Percentiles rank a stretch among this genome's conserved stretches.
These are phyloP conservation scores for Acanthamoeba triangularis DNA, from an alignment of 208 protist species.

Conservation along the genomic window DNA sequence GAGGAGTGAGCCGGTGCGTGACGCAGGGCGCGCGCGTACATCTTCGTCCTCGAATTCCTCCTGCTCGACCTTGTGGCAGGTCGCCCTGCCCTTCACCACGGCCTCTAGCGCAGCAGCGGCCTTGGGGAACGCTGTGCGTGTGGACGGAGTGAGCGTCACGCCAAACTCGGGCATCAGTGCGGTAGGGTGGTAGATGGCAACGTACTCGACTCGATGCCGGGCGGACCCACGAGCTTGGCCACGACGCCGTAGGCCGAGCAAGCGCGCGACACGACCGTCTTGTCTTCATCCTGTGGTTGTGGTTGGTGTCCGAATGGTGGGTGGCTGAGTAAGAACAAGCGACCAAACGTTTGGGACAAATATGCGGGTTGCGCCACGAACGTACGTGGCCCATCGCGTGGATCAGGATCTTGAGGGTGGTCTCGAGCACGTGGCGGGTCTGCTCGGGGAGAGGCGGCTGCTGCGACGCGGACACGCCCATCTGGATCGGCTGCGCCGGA, in stretches of 20 bases:
- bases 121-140: conserved; percentile 2
- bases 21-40: no score
- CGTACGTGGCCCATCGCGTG: conserved; percentile 18
- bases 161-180: not conserved
- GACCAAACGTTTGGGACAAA: no score
- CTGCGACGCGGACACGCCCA: conserved; percentile 39
- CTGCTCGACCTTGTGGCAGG: conserved; percentile 45
- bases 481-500: conserved; percentile 18
- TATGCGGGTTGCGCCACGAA: no score
- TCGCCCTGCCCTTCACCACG: conserved; percentile 46
- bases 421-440: not conserved
- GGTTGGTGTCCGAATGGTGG: not conserved
- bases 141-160: no score
- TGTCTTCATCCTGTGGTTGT: conserved; percentile 35
- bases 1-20: no score
- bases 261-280: conserved; percentile 26
- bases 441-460: conserved; percentile 51
- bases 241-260: conserved; percentile 27
- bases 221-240: conserved; percentile 45
- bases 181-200: not conserved
- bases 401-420: conserved; percentile 37
- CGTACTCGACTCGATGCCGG: conserved; percentile 54
- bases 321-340: no score
- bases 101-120: not conserved
- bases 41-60: conserved; percentile 71